Percentiles rank a stretch among this genome's conserved stretches.
phyloP scores from a whole-genome alignment of 2,329 filamentous ascomycete species.

The Fusarium xyrophilum region DNA sequence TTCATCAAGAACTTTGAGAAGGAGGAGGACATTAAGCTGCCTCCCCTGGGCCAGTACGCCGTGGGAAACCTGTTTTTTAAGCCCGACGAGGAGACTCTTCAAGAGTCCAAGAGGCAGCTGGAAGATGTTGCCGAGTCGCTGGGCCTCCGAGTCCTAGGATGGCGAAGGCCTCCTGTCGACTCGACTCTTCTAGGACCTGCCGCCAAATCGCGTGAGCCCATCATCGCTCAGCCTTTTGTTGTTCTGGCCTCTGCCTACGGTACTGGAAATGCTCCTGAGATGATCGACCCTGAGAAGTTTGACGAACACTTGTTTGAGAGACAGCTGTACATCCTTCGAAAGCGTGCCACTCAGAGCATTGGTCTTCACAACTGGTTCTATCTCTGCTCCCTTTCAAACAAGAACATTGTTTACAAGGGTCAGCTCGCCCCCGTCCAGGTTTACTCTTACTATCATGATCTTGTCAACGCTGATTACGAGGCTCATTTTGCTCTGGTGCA shows the following conservation, averaged over 20 bases:
- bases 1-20: conserved; percentile 98
- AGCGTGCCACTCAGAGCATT: conserved; percentile 92
- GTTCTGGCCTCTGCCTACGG: conserved; percentile 88
- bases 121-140: conserved; percentile 90
- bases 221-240: conserved; percentile 94
- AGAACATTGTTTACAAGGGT: conserved; percentile 99
- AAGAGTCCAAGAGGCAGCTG: conserved; percentile 90
- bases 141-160: conserved; percentile 89
- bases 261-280: conserved; percentile 76
- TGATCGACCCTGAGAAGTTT: conserved; percentile 79
- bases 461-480: conserved; percentile 96
- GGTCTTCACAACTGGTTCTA: conserved; percentile 99
- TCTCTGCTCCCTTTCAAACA: conserved; percentile 93
- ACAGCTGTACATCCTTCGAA: conserved; percentile 92
- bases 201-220: conserved; percentile 90
- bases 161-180: conserved; percentile 94
- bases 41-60: conserved; percentile 90
- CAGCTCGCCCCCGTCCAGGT: conserved; percentile 94
- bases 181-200: conserved; percentile 92
- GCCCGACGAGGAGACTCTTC: conserved; percentile 87
- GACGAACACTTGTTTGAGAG: conserved; percentile 88
- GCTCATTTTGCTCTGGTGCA: conserved; percentile 96
- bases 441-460: conserved; percentile 96
- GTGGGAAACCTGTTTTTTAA: conserved; percentile 99
- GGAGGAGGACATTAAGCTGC: conserved; percentile 86